Evolutionary conservation across 441 rosid species (phyloP).

Genomic region (California macrophylla): DNA sequence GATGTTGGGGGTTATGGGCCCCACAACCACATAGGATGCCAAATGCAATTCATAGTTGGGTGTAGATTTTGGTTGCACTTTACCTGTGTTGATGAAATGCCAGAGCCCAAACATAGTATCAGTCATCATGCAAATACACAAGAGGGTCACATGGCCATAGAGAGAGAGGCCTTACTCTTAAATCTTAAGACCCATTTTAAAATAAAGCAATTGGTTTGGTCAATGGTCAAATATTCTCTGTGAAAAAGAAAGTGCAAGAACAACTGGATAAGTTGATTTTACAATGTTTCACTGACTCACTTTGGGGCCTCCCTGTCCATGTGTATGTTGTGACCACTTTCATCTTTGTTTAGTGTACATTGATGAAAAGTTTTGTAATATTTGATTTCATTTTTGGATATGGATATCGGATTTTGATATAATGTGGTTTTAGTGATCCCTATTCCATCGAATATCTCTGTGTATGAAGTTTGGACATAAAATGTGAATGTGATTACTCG

Average conservation of each 20-base stretch:
- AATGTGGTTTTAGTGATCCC: too few relatives aligned
- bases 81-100: background rate
- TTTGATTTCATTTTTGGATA: too few relatives aligned
- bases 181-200: background rate
- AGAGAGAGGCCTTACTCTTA: background rate
- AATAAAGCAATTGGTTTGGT: background rate
- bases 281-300: background rate
- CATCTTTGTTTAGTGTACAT: background rate
- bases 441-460: too few relatives aligned
- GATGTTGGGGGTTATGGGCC: background rate
- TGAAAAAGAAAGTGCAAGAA: background rate
- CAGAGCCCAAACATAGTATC: conserved; percentile 1
- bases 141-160: background rate
- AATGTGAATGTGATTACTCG: too few relatives aligned
- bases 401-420: too few relatives aligned
- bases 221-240: background rate
- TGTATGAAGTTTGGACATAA: too few relatives aligned
- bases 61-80: background rate
- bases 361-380: too few relatives aligned
- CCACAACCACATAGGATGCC: background rate
- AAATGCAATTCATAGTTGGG: background rate
- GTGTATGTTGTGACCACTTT: conserved; percentile 1
- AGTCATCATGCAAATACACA: background rate
- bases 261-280: background rate
- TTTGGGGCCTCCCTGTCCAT: background rate